phyloP scores from a whole-genome alignment of 305 asterid genomes.

The Fraxinus latifolia region DNA sequence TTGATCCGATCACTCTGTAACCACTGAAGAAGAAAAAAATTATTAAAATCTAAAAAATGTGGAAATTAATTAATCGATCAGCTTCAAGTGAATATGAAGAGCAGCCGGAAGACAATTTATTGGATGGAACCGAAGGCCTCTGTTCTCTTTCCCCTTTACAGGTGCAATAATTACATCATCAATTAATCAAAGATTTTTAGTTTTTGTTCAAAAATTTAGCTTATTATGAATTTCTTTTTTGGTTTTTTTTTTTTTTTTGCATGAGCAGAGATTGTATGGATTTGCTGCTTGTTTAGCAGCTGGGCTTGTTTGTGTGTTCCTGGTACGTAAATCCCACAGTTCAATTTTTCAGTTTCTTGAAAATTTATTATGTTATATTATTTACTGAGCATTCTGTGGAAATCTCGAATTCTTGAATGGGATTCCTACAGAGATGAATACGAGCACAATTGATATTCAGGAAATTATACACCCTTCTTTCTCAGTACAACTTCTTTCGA shows the following conservation, averaged over 20 bases:
- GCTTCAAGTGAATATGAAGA: slow-evolving; percentile 52
- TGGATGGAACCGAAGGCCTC: slow-evolving; percentile 64
- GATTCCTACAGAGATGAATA: not conserved
- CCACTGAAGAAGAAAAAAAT: not conserved
- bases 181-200: not conserved
- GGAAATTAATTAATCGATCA: slow-evolving; percentile 36
- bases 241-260: not conserved
- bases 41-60: slow-evolving; percentile 36
- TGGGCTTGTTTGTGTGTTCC: slow-evolving; percentile 68
- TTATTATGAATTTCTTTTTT: slow-evolving; percentile 6
- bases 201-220: slow-evolving; percentile 5
- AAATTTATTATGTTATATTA: not conserved
- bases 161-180: slow-evolving; percentile 37
- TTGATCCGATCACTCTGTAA: slow-evolving; percentile 22
- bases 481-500: not conserved
- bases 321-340: slow-evolving; percentile 49
- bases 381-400: not conserved
- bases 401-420: not conserved
- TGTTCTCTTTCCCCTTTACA: slow-evolving; percentile 73
- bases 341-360: slow-evolving; percentile 4
- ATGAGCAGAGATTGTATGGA: slow-evolving; percentile 76
- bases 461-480: not conserved
- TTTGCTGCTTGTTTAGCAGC: slow-evolving; percentile 74
- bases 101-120: slow-evolving; percentile 48
- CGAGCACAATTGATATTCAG: not conserved